These are phyloP conservation scores for Kandelia obovata DNA, from an alignment of 345 rosid species.

Conservation along the genomic window DNA sequence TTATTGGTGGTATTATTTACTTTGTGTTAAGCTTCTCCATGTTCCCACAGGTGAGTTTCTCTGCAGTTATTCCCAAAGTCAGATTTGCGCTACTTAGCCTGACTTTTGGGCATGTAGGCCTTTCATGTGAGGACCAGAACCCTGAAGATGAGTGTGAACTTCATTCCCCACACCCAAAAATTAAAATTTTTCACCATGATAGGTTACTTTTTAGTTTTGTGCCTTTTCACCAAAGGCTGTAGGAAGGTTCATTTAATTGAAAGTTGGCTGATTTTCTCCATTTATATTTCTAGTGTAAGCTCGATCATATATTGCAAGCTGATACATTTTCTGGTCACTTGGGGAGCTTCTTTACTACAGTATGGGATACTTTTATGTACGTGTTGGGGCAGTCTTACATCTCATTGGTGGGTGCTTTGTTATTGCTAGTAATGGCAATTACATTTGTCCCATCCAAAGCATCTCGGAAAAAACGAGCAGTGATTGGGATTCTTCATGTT, in stretches of 20 bases:
- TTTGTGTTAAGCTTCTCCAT: conserved; percentile 79
- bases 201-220: too few species aligned
- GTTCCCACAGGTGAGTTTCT: conserved; percentile 80
- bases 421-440: conserved; percentile 62
- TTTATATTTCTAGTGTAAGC: conserved; percentile 75
- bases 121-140: too few species aligned
- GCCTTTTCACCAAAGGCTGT: too few species aligned
- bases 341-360: conserved; percentile 78
- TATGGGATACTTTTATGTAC: conserved; percentile 62
- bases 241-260: neutral
- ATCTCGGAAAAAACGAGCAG: conserved; percentile 66
- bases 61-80: conserved; percentile 10
- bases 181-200: too few species aligned
- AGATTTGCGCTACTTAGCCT: conserved; percentile 1
- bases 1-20: conserved; percentile 95
- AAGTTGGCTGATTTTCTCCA: conserved; percentile 20
- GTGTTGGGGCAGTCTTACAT: conserved; percentile 74
- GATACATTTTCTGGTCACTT: conserved; percentile 87
- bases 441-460: conserved; percentile 82
- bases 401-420: conserved; percentile 68
- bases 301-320: conserved; percentile 72
- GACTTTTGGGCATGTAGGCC: neutral
- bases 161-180: neutral
- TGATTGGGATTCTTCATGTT: conserved; percentile 88
- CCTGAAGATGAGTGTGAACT: neutral